Evolutionary conservation across 108 stramenopile genomes (phyloP).

Genomic region (Fragilariopsis cylindrus): DNA sequence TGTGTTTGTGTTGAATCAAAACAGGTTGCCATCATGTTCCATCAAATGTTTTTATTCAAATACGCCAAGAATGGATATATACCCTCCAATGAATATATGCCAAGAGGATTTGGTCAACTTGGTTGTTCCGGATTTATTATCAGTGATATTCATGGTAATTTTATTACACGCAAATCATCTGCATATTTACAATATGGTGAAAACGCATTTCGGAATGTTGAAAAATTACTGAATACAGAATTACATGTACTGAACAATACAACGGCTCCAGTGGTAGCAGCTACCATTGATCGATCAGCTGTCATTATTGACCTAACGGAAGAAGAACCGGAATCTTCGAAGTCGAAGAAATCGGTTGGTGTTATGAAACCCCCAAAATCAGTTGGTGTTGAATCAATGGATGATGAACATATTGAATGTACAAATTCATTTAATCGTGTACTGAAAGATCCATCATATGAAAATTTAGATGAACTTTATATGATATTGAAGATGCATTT

Average conservation of each 20-base stretch:
- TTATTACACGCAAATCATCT: constrained; percentile 52
- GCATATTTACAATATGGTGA: constrained; percentile 50
- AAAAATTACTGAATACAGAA: constrained; percentile 22
- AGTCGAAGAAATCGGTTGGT: no score
- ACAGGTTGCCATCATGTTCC: constrained; percentile 40
- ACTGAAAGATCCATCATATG: constrained; percentile 12
- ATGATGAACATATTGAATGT: constrained; percentile 46
- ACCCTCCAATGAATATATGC: constrained; percentile 44
- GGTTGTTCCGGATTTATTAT: constrained; percentile 59
- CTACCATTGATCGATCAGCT: not conserved
- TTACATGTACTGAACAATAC: constrained; percentile 2
- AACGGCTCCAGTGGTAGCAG: not conserved
- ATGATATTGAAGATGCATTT: constrained; percentile 39
- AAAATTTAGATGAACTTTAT: constrained; percentile 24
- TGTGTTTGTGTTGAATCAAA: constrained; percentile 43
- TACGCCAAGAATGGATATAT: constrained; percentile 36
- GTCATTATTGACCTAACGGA: no score
- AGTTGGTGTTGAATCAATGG: constrained; percentile 49
- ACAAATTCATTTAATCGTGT: constrained; percentile 24
- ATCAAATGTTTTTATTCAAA: constrained; percentile 39
- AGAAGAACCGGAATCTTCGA: no score
- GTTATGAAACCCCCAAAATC: constrained; percentile 28
- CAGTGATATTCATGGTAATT: constrained; percentile 44
- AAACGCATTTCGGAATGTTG: constrained; percentile 44
- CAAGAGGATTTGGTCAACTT: constrained; percentile 53